Evolutionary conservation across 768 basidiomycete genomes (phyloP).

Genomic region (Heimioporus sp.): DNA sequence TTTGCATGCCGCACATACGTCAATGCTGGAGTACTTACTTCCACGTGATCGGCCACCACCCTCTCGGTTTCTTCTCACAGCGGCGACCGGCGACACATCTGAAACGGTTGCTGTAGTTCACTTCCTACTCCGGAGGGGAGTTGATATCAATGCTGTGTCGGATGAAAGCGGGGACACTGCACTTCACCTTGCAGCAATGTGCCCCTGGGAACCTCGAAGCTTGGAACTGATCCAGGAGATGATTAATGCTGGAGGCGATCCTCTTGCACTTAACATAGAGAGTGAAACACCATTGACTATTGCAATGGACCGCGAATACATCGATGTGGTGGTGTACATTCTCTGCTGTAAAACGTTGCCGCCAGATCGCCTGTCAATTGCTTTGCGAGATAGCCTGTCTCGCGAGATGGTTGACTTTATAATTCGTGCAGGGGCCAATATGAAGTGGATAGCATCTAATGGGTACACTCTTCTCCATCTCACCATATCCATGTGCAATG

Average conservation of each 20-base stretch:
- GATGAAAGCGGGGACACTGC: not conserved
- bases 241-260: conserved; percentile 1
- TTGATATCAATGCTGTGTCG: not conserved
- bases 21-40: not conserved
- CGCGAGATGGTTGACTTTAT: too few species aligned
- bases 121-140: conserved; percentile 4
- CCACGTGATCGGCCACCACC: not conserved
- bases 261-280: not conserved
- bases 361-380: too few species aligned
- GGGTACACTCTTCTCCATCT: too few species aligned
- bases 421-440: too few species aligned
- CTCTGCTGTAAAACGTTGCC: not conserved
- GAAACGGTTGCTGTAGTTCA: not conserved
- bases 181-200: not conserved
- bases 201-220: not conserved
- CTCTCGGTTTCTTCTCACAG: not conserved
- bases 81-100: not conserved
- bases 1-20: not conserved
- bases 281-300: not conserved
- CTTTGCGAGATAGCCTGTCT: too few species aligned
- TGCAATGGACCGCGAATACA: not conserved
- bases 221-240: not conserved
- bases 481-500: too few species aligned
- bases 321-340: not conserved
- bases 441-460: too few species aligned